Percentiles rank a stretch among this genome's conserved stretches.
Conservation (phyloP, 2,329 filamentous ascomycete genomes). For the Stagonosporopsis rhizophila region DNA sequence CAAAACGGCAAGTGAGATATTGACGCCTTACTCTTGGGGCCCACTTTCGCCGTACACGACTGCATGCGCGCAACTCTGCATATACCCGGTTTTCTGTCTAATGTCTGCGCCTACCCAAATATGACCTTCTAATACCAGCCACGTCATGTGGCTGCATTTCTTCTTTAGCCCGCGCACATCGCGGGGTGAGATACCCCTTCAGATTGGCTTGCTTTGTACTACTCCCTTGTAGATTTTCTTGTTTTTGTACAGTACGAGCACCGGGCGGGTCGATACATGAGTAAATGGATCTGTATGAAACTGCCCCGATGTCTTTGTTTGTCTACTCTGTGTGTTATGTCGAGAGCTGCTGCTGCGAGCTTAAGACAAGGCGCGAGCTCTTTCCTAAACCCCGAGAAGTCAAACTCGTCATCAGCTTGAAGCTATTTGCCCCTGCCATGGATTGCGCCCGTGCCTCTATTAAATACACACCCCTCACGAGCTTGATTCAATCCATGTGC, state of each 20-base stretch:
- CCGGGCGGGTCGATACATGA: constrained; percentile 25
- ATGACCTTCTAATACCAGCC: constrained; percentile 35
- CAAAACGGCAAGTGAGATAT: constrained; percentile 44
- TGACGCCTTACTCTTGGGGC: constrained; percentile 8
- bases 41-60: constrained; percentile 38
- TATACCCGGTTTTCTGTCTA: constrained; percentile 47
- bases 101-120: constrained; percentile 26
- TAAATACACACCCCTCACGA: neutral
- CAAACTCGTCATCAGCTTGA: no score
- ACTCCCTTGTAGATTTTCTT: constrained; percentile 20
- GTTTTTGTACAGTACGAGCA: constrained; percentile 21
- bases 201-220: constrained; percentile 20
- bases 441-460: no score
- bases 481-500: neutral
- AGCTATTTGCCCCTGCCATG: no score
- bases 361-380: neutral
- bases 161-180: constrained; percentile 17
- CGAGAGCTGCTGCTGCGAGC: neutral
- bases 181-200: constrained; percentile 25
- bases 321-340: neutral
- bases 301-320: neutral
- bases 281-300: constrained; percentile 33
- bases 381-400: neutral
- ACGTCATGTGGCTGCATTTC: constrained; percentile 11
- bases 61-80: constrained; percentile 46